These are phyloP conservation scores for Oligophagozyma castellii DNA, from an alignment of 1,139 yeast genomes.

Conservation along the genomic window DNA sequence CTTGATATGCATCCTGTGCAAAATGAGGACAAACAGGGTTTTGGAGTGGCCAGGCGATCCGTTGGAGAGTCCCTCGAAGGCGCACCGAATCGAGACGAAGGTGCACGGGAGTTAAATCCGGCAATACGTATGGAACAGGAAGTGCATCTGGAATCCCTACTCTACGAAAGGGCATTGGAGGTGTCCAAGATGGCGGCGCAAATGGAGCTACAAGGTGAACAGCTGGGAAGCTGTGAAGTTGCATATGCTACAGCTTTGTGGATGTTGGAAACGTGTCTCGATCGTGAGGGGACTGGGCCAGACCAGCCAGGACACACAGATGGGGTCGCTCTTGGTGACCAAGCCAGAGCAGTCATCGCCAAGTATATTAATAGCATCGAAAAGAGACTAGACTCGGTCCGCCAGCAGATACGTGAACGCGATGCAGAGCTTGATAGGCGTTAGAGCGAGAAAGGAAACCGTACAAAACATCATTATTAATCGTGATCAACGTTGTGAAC, in stretches of 20 bases:
- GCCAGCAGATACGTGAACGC: constrained; percentile 23
- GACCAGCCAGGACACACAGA: too few species aligned
- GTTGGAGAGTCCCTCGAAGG: constrained; percentile 3
- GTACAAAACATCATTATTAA: too few species aligned
- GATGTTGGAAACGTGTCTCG: constrained; percentile 82
- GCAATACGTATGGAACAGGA: neutral
- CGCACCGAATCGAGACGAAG: constrained; percentile 2
- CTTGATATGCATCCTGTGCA: constrained; percentile 5
- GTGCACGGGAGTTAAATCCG: neutral
- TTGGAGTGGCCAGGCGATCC: constrained; percentile 2
- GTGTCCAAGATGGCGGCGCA: constrained; percentile 86
- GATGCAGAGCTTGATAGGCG: too few species aligned
- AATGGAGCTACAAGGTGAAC: constrained; percentile 67
- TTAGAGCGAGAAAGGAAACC: too few species aligned
- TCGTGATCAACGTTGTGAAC: too few species aligned
- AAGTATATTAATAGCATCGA: constrained; percentile 66
- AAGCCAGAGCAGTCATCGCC: constrained; percentile 63
- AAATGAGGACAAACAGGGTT: constrained; percentile 5
- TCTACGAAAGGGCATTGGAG: constrained; percentile 87
- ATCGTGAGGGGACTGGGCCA: too few species aligned
- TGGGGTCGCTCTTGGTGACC: constrained; percentile 48
- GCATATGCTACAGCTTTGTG: constrained; percentile 86
- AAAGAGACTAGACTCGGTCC: constrained; percentile 47
- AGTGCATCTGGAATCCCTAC: constrained; percentile 53
- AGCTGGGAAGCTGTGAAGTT: constrained; percentile 66